Evolutionary conservation across 345 rosid genomes (phyloP).

Genomic region (Clarkia xantiana): DNA sequence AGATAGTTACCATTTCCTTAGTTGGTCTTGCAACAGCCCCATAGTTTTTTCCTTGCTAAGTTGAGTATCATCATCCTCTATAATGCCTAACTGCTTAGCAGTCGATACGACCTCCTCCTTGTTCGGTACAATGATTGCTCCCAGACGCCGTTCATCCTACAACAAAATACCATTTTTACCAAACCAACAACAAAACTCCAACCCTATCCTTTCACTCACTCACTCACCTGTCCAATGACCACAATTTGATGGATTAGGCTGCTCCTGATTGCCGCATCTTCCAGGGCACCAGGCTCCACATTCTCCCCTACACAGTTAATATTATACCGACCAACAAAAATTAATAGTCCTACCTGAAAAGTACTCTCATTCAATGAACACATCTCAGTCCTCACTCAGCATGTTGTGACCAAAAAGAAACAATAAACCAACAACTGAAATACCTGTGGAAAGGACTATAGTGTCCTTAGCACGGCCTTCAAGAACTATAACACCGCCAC

Average conservation of each 20-base stretch:
- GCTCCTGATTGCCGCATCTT: conserved; percentile 89
- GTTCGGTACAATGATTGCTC: conserved; percentile 77
- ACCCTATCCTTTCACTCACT: not conserved
- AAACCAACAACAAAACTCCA: not conserved
- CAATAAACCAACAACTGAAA: not conserved
- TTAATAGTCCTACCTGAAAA: no score
- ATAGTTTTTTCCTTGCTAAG: conserved; percentile 40
- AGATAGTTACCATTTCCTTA: conserved; percentile 72
- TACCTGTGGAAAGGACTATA: conserved; percentile 91
- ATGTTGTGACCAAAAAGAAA: not conserved
- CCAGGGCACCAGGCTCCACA: conserved; percentile 76
- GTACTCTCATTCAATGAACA: no score
- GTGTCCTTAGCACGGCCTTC: conserved; percentile 99
- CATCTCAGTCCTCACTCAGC: no score
- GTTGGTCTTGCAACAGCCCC: conserved; percentile 37
- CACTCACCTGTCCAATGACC: conserved; percentile 71
- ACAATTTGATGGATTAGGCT: conserved; percentile 66
- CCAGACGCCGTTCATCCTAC: conserved; percentile 83
- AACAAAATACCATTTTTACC: conserved; percentile 1
- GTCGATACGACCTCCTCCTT: conserved; percentile 53
- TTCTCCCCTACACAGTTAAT: conserved; percentile 55
- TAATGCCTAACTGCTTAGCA: conserved; percentile 31
- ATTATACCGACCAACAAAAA: not conserved
- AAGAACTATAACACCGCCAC: conserved; percentile 72
- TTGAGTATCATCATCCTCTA: conserved; percentile 37